Base-by-base conservation (phyloP, 352 stramenopile genomes). In the Hyaloperonospora brassicae region DNA sequence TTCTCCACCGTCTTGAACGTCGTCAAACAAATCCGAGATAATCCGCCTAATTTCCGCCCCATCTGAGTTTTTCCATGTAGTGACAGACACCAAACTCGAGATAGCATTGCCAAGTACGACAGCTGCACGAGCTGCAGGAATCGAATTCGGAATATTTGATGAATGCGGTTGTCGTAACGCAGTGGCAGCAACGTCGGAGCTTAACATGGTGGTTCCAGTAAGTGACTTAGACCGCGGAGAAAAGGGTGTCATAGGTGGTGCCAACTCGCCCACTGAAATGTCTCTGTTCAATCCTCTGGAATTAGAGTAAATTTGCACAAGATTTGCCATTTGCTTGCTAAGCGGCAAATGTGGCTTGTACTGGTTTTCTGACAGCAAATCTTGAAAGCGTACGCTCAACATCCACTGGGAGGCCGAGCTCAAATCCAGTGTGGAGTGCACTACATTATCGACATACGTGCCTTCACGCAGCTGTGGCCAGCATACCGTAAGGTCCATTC, bases 391-490 rank as follows among this genome's bases (percentile, higher is more conserved):
- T 21, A 72, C 73, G 5, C 62, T 62, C 4, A 91, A 31, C 58
- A 76, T 73, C 81, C 81, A 91, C 14, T 84, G 57, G 13, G 79
- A 79, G 6, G 83, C 83, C 6, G 69, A 77, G 21, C 59, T 70
- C 1, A 80, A 73, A 46, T 89, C 72, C 34, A 93, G 55, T 1
- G 79, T 89, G 39, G 83, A 89, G 44, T 93, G 83, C 23, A 93
- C 83, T 2, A 76, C 78, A 52, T 93, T 93, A 59, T 93, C 83
- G 3, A 93, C 83, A 39, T 87, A 93, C 5, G 76, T 81, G 5
- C 83, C 83, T 72, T 93, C 83, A 34, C 78, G 68, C 30, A 93
- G 55, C 34, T 80, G 80, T 0, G 76, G 73, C 83, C 83, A 93
- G 22, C 73, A 72, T 4, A 73, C 66, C 2, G 68, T 80, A 14